Base-by-base conservation (phyloP, 2,329 filamentous ascomycete species). In the Epichloe hybrida region DNA sequence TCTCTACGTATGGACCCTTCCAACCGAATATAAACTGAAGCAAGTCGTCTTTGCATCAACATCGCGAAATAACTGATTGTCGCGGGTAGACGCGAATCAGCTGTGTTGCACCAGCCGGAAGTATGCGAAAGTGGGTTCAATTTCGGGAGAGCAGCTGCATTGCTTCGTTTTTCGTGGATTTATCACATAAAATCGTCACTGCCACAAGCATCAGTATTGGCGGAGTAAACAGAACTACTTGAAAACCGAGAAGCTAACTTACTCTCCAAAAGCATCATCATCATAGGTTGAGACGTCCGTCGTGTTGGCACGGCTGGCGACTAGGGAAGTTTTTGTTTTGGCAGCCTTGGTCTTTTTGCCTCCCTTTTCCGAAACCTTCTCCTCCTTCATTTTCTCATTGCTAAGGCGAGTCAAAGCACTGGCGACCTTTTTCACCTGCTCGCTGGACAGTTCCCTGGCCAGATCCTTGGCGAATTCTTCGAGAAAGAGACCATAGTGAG, bases 361-460 rank as follows among this genome's bases (percentile, higher is more conserved):
- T 50, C 87, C 83, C 76, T 95, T 96, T 57, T 95, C 88, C 3
- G 87, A 81, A 4, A 84, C 83, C 78, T 97, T 96, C 78, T 98
- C 93, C 69, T 96, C 90, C 75, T 89, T 94, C 84, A 97, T 84
- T 78, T 95, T 96, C 79, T 97, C 93, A 66, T 98, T 98, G 65
- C 88, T 80, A 51, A 95, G 77, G 5, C 89, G 84, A n/a, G 90
- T 95, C 62, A 98, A 71, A 5, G 80, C 78, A 67, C 86, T 94
- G 12, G 88, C 81, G 57, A 95, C 80, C 77, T 97, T 97, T 80
- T 97, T 96, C 71, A 97, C 90, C 72, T 97, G 89, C 52, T 93
- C 84, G 65, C 88, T 95, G 13, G 86, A 83, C 58, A 98, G 70
- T 31, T 95, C 90, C 70, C 89, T 90, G 60, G 83, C 80, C 43